Evolutionary conservation across 2,329 filamentous ascomycete species (phyloP).

Genomic region (Sarocladiaceae sp.): DNA sequence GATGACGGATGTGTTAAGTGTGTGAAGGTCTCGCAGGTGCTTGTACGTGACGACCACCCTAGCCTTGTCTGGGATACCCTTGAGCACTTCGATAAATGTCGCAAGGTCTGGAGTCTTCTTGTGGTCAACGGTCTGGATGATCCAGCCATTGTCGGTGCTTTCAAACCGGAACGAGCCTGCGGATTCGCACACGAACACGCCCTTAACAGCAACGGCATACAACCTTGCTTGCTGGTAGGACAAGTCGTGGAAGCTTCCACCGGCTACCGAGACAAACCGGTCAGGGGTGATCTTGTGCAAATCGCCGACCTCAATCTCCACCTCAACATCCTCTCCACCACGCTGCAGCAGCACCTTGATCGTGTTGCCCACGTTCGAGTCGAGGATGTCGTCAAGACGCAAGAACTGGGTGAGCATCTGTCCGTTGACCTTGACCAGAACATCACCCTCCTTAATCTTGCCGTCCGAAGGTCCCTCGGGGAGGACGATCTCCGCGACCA

Average conservation of each 20-base stretch:
- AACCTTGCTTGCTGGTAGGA: slow-evolving; percentile 97
- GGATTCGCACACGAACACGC: slow-evolving; percentile 92
- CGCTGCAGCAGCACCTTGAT: slow-evolving; percentile 80
- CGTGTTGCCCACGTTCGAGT: slow-evolving; percentile 74
- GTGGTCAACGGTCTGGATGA: slow-evolving; percentile 88
- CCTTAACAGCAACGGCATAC: slow-evolving; percentile 86
- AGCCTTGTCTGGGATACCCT: slow-evolving; percentile 71
- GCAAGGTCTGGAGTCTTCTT: slow-evolving; percentile 83
- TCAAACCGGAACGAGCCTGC: slow-evolving; percentile 94
- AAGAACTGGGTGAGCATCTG: slow-evolving; percentile 92
- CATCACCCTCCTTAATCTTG: slow-evolving; percentile 90
- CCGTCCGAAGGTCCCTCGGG: slow-evolving; percentile 81
- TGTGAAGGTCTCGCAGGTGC: slow-evolving; percentile 90
- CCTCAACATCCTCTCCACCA: slow-evolving; percentile 79
- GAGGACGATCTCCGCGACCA: slow-evolving; percentile 91
- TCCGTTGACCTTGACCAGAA: slow-evolving; percentile 87
- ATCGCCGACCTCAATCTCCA: slow-evolving; percentile 80
- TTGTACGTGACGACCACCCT: slow-evolving; percentile 93
- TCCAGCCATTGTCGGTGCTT: slow-evolving; percentile 83
- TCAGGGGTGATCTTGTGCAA: slow-evolving; percentile 93
- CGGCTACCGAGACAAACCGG: slow-evolving; percentile 89
- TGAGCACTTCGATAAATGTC: slow-evolving; percentile 86
- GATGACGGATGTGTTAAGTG: slow-evolving; percentile 85
- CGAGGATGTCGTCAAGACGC: slow-evolving; percentile 82
- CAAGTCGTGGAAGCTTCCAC: slow-evolving; percentile 89